Base-by-base conservation (phyloP, 768 basidiomycete species). In the Suillus weaverae region DNA sequence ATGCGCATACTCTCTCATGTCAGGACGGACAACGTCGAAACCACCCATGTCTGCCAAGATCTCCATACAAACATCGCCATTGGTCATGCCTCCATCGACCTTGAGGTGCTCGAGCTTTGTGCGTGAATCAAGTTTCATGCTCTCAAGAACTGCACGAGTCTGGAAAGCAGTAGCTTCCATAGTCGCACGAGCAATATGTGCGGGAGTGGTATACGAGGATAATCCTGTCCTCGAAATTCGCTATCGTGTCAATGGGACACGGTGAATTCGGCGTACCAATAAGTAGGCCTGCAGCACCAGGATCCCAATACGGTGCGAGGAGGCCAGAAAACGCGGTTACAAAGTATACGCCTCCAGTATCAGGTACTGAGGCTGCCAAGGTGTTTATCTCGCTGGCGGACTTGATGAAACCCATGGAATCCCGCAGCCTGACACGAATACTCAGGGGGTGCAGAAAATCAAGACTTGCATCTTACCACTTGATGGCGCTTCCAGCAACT, bases 51-150 rank as follows among this genome's bases (percentile, higher is more conserved):
- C 91, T 4, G 93, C 93, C 65, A 96, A 83, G 55, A 96, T 80
- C 70, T 85, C 82, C 95, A 97, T 94, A 63, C 89, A 92, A 35
- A 92, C 76, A 72, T 97, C 94, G 39, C 93, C 92, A 68, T 96
- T 97, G 13, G 95, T 97, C 91, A 97, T 96, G 18, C 95, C 95
- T n/a, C 97, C 97, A 75, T 99, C 97, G 41, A 99, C 97, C 75
- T 91, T 96, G 67, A 99, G 87, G 70, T 91, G 85, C 72, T 90
- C 89, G 62, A 97, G 83, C 55, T 91, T 88, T 5, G 82, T 81
- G 18, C 84, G 85, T n/a, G 92, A 90, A 78, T 99, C 97, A 62
- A 91, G 80, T 74, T 92, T 89, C 91, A 99, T 99, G 72, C 92
- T 91, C 75, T 98, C 95, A 56, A 99, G 84, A 70, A 99, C 93